Evolutionary conservation across 306 rosid genomes (phyloP).

Genomic region (Cercis canadensis): DNA sequence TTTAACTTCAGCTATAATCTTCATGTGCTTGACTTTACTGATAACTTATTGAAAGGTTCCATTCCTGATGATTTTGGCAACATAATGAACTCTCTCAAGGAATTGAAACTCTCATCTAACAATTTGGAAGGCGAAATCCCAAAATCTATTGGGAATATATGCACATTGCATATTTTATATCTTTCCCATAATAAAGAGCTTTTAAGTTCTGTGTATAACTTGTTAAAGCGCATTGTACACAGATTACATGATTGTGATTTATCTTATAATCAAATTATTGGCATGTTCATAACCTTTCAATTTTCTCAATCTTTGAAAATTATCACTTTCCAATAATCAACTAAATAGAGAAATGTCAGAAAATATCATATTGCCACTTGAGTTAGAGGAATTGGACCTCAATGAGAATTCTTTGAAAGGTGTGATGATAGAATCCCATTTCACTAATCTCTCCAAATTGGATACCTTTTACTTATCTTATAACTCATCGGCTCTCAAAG

Average conservation of each 20-base stretch:
- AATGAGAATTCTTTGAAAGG: not conserved
- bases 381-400: not conserved
- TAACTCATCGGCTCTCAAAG: not conserved
- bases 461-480: not conserved
- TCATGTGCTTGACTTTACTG: accelerated
- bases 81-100: constrained; percentile 12
- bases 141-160: not conserved
- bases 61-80: constrained; percentile 24
- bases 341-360: too few species aligned
- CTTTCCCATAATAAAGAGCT: too few species aligned
- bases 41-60: not conserved
- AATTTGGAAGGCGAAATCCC: not conserved
- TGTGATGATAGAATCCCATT: not conserved
- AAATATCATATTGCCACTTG: too few species aligned
- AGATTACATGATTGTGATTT: too few species aligned
- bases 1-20: constrained; percentile 23
- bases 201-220: too few species aligned
- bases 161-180: not conserved
- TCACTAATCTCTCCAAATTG: not conserved
- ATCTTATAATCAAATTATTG: too few species aligned
- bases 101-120: accelerated
- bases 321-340: too few species aligned
- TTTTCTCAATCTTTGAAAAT: too few species aligned
- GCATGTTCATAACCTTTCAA: too few species aligned
- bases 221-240: too few species aligned